These are phyloP conservation scores for Imleria badia DNA, from an alignment of 768 basidiomycete species.

Conservation along the genomic window DNA sequence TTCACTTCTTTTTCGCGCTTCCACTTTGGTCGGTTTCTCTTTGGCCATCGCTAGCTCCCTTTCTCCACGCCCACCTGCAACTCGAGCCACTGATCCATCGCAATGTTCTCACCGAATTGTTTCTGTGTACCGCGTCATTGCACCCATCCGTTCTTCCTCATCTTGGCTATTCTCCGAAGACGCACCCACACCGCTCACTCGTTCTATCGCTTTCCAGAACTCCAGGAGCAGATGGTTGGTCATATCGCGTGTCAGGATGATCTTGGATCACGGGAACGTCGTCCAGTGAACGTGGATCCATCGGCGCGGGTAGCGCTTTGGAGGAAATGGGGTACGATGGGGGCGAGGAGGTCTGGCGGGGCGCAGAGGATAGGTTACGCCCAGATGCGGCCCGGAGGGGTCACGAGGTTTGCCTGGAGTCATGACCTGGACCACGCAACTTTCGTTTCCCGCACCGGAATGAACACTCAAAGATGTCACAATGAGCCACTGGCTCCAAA, in stretches of 20 bases:
- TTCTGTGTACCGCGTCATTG: constrained; percentile 80
- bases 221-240: constrained; percentile 85
- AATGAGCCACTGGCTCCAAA: background rate
- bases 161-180: constrained; percentile 47
- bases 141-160: constrained; percentile 78
- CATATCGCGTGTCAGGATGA: constrained; percentile 80
- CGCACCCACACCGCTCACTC: constrained; percentile 47
- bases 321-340: constrained; percentile 82
- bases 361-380: too few relatives aligned
- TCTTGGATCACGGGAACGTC: constrained; percentile 77
- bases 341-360: constrained; percentile 80
- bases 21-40: constrained; percentile 18
- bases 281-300: constrained; percentile 88
- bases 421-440: too few relatives aligned
- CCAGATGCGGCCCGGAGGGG: too few relatives aligned
- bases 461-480: background rate
- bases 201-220: constrained; percentile 76
- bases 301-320: constrained; percentile 85
- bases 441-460: too few relatives aligned
- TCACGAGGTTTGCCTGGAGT: too few relatives aligned
- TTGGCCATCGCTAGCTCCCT: constrained; percentile 28
- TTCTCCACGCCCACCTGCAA: constrained; percentile 27
- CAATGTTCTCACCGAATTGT: constrained; percentile 59
- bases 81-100: constrained; percentile 30
- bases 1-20: constrained; percentile 19